Base-by-base conservation (phyloP, 202 grass and related monocot species). In the Setaria viridis region DNA sequence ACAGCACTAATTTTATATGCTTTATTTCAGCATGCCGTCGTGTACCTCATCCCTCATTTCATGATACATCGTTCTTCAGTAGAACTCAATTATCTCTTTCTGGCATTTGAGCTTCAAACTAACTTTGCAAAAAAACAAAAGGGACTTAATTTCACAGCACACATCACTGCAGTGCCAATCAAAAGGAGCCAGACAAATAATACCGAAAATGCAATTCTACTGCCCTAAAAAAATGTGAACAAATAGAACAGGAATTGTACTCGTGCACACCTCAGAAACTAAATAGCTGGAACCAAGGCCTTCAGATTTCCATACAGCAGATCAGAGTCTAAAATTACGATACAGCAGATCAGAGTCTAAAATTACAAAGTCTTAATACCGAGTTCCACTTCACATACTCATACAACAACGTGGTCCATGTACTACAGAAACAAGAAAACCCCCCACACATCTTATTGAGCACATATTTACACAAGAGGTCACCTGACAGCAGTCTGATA, bases 381-480 rank as follows among this genome's bases (percentile, higher is more conserved):
- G 6, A 71, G 67, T 84, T 49, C 45, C 29, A 39, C 54, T 77
- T 80, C 76, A 74, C 67, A 29, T 50, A 60, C 76, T 68, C 67
- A 59, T 85, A 91, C 89, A 87, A 87, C 63, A 82, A 59, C 67
- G 45, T 20, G 81, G 63, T 72, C 47, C 39, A 54, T 87, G 68
- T 65, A 71, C 81, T 65, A 84, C 85, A 87, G 47, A 78, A 48
- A 30, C n/a, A 73, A 81, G 47, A 70, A 51, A 54, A 48, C 25
- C 7, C 16, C 76, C 63, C 16, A 56, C 25, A 46, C 43, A 21
- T 65, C 84, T 91, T 91, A 91, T 85, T 85, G 54, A 1, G 37
- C 55, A 66, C 81, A 85, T 87, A 87, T 81, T 91, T 91, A 91
- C 76, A 81, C 29, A 57, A 71, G 69, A 85, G 70, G 62, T 77